These are phyloP conservation scores for Earliella scabrosa DNA, from an alignment of 1,284 basidiomycete species.

Conservation along the genomic window DNA sequence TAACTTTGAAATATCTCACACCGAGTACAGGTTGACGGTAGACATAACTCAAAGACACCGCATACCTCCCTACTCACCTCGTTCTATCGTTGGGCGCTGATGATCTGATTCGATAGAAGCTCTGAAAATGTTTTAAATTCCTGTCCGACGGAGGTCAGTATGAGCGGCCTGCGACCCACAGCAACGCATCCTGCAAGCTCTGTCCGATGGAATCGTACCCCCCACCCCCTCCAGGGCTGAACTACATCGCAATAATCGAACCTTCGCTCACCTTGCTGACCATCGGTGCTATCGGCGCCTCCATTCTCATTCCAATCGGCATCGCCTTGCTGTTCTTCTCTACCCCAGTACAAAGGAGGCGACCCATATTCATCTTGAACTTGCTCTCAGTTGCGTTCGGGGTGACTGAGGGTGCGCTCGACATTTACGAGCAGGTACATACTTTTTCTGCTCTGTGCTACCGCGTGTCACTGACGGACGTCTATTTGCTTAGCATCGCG, in stretches of 20 bases:
- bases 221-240: background rate
- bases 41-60: no score
- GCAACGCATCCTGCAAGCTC: no score
- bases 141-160: no score
- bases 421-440: conserved; percentile 12
- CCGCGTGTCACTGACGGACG: background rate
- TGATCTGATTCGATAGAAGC: no score
- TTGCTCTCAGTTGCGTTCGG: conserved; percentile 27
- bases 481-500: no score
- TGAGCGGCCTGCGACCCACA: no score
- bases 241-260: background rate
- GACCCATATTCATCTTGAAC: conserved; percentile 35
- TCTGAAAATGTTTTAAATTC: no score
- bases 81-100: no score
- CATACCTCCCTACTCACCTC: no score
- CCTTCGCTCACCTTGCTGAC: conserved; percentile 25
- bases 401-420: conserved; percentile 15
- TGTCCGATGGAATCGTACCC: background rate
- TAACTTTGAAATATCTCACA: no score
- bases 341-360: conserved; percentile 21
- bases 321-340: conserved; percentile 34
- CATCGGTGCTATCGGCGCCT: conserved; percentile 22
- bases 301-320: conserved; percentile 27
- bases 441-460: background rate
- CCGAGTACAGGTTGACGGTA: no score